A percentile compares a stretch with the other conserved stretches of the same genome.
Conservation (phyloP, 495 filamentous ascomycete genomes). For the Podospora pseudoanserina region DNA sequence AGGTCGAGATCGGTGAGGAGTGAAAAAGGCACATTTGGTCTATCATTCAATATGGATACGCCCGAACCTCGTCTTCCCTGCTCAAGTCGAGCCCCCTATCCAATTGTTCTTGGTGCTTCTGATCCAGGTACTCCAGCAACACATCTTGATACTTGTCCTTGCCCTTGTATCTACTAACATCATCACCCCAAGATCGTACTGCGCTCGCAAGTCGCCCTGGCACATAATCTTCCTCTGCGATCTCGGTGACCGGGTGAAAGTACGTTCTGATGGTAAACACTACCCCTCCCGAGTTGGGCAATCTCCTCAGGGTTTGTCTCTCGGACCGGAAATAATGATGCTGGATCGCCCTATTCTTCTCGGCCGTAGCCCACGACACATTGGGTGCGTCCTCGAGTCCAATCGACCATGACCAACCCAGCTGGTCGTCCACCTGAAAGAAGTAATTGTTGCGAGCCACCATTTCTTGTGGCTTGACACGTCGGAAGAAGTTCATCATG, state of each 20-base stretch:
- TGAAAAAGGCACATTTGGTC: neutral
- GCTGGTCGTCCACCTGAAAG: conserved; percentile 69
- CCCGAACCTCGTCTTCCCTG: conserved; percentile 55
- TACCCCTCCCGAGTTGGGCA: conserved; percentile 71
- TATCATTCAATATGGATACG: conserved; percentile 22
- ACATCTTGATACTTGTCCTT: conserved; percentile 75
- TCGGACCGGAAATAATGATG: conserved; percentile 79
- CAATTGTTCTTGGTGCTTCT: conserved; percentile 74
- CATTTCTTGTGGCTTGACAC: conserved; percentile 61
- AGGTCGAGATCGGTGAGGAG: neutral
- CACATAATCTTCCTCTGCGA: conserved; percentile 65
- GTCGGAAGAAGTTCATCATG: conserved; percentile 75
- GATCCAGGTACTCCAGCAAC: conserved; percentile 77
- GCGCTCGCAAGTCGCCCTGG: conserved; percentile 69
- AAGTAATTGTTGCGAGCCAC: conserved; percentile 67
- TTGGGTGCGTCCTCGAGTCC: conserved; percentile 63
- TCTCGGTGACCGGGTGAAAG: conserved; percentile 64
- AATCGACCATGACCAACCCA: conserved; percentile 72
- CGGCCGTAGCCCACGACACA: conserved; percentile 70
- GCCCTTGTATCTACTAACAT: conserved; percentile 82
- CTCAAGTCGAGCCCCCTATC: conserved; percentile 58
- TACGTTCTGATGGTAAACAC: conserved; percentile 81
- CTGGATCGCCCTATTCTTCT: conserved; percentile 71
- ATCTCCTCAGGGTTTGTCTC: conserved; percentile 68
- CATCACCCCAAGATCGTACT: conserved; percentile 79